phyloP scores from a whole-genome alignment of 2,329 filamentous ascomycete genomes.

The Zymoseptoria passerinii region DNA sequence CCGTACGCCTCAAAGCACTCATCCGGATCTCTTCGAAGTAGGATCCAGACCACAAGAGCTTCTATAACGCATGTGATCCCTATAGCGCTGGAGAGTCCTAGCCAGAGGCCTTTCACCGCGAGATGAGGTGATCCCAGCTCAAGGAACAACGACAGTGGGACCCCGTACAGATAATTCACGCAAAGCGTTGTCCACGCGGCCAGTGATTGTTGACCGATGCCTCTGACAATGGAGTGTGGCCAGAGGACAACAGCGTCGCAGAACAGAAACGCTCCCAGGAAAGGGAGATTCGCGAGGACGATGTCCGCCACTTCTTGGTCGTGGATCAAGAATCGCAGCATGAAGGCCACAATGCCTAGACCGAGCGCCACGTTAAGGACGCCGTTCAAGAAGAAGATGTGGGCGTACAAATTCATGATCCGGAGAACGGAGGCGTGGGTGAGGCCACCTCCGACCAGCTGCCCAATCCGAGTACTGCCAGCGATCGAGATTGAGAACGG shows the following conservation, averaged over 20 bases:
- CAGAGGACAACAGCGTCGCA: conserved; percentile 31
- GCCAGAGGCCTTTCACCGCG: conserved; percentile 32
- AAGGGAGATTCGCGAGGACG: conserved; percentile 28
- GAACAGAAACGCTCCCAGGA: conserved; percentile 28
- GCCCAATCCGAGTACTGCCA: conserved; percentile 33
- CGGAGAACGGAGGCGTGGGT: conserved; percentile 26
- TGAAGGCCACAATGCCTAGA: conserved; percentile 23
- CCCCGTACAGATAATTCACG: conserved; percentile 33
- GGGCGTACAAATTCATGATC: conserved; percentile 25
- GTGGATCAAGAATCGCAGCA: conserved; percentile 29
- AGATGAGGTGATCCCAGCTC: conserved; percentile 30
- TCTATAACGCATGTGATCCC: conserved; percentile 30
- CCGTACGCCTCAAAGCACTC: neutral
- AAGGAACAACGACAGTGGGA: conserved; percentile 30
- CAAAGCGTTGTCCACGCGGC: conserved; percentile 33
- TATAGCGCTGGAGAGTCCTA: conserved; percentile 27
- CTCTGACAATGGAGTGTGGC: conserved; percentile 31
- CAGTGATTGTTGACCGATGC: conserved; percentile 32
- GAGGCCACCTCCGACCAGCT: conserved; percentile 33
- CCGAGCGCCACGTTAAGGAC: conserved; percentile 30
- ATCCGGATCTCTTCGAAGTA: neutral
- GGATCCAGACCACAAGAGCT: conserved; percentile 10
- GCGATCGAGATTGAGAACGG: conserved; percentile 34
- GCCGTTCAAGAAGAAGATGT: conserved; percentile 30
- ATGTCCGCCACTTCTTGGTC: conserved; percentile 31